phyloP scores from a whole-genome alignment of 768 basidiomycete species.

The Russula emetica region DNA sequence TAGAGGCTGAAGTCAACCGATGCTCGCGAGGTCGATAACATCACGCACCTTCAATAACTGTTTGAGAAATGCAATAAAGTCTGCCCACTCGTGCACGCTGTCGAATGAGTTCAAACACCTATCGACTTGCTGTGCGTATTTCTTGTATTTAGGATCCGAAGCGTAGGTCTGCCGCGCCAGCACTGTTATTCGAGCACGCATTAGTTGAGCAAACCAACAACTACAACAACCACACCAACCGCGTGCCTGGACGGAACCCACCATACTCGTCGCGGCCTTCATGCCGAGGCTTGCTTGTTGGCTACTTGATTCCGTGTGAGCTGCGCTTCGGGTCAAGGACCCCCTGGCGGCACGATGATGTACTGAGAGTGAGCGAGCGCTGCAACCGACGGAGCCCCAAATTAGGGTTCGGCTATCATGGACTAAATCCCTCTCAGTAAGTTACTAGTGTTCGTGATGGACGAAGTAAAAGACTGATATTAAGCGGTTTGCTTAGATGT shows the following conservation, averaged over 20 bases:
- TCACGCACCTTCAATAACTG: constrained; percentile 76
- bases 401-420: constrained; percentile 12
- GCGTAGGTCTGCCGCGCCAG: constrained; percentile 53
- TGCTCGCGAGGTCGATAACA: constrained; percentile 12
- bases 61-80: constrained; percentile 96
- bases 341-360: constrained; percentile 57
- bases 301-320: constrained; percentile 9
- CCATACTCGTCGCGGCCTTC: constrained; percentile 21
- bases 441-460: no score
- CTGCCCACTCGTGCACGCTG: constrained; percentile 97
- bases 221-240: constrained; percentile 37
- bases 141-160: constrained; percentile 90
- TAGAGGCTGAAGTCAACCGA: constrained; percentile 1
- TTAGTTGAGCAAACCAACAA: constrained; percentile 1
- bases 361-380: neutral
- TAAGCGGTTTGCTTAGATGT: neutral
- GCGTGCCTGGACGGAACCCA: constrained; percentile 47
- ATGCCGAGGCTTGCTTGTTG: neutral
- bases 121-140: constrained; percentile 89
- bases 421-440: no score
- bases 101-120: constrained; percentile 90
- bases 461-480: neutral
- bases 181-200: constrained; percentile 34
- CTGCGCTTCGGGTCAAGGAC: constrained; percentile 1
- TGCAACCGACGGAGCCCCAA: neutral